These are phyloP conservation scores for Kwoniella bestiolae DNA, from an alignment of 768 basidiomycete genomes.

Conservation along the genomic window DNA sequence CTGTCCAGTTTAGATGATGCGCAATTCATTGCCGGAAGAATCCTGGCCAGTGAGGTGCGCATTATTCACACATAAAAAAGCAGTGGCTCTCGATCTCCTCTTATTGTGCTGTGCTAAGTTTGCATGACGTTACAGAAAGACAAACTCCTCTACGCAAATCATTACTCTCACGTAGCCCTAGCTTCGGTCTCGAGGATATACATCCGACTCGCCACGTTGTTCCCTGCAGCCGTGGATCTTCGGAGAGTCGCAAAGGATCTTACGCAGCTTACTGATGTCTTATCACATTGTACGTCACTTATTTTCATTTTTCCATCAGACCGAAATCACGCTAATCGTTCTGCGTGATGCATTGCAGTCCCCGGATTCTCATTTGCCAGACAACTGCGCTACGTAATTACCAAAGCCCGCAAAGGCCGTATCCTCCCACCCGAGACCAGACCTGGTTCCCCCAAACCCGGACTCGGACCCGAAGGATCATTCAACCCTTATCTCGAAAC, in stretches of 20 bases:
- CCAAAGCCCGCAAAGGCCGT: conserved; percentile 32
- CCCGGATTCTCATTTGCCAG: conserved; percentile 46
- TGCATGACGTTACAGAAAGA: conserved; percentile 27
- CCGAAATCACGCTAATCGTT: too few species aligned
- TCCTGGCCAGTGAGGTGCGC: conserved; percentile 22
- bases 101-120: too few species aligned
- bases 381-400: conserved; percentile 37
- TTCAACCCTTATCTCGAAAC: too few species aligned
- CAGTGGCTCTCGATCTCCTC: too few species aligned
- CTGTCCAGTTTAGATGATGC: conserved; percentile 20
- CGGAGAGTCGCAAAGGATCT: conserved; percentile 24
- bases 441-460: conserved; percentile 23
- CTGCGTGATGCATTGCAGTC: conserved; percentile 30
- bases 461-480: background rate
- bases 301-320: background rate
- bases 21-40: conserved; percentile 11
- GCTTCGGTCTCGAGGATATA: conserved; percentile 25
- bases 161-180: conserved; percentile 27
- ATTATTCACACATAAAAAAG: too few species aligned
- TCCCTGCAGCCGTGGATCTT: conserved; percentile 19
- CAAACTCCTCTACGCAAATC: conserved; percentile 27
- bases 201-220: conserved; percentile 26
- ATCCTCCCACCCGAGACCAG: conserved; percentile 42
- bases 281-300: conserved; percentile 24
- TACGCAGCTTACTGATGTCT: conserved; percentile 21